A percentile compares a stretch with the other conserved stretches of the same genome.
phyloP scores from a whole-genome alignment of 1,284 basidiomycete species.

The Trametes pubescens region DNA sequence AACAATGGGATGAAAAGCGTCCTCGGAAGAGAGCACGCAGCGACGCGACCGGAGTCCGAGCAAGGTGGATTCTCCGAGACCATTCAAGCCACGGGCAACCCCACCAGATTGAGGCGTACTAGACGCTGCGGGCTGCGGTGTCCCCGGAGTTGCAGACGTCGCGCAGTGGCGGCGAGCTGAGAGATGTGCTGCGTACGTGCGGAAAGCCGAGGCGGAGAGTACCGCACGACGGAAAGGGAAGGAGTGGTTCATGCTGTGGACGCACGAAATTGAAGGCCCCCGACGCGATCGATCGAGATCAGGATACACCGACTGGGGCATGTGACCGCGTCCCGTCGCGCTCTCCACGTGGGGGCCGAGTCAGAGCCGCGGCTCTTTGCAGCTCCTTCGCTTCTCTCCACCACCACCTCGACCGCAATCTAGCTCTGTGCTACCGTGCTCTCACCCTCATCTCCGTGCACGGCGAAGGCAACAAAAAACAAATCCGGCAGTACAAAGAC shows the following conservation, averaged over 20 bases:
- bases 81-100: not conserved
- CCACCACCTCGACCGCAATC: not conserved
- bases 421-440: not conserved
- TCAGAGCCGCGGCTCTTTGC: slow-evolving; percentile 19
- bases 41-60: slow-evolving; percentile 6
- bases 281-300: slow-evolving; percentile 31
- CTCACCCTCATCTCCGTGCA: not conserved
- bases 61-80: slow-evolving; percentile 9
- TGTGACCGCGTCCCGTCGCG: slow-evolving; percentile 27
- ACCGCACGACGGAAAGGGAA: not conserved
- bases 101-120: not conserved
- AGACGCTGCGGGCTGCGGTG: not conserved
- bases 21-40: slow-evolving; percentile 12
- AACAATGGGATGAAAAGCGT: not conserved
- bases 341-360: slow-evolving; percentile 31
- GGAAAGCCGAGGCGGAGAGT: not conserved
- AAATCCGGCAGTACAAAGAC: not conserved
- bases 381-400: slow-evolving; percentile 4
- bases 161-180: not conserved
- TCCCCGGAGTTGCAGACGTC: not conserved
- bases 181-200: not conserved
- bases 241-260: not conserved
- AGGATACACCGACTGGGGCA: slow-evolving; percentile 1
- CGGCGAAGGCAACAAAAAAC: too few relatives aligned
- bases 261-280: not conserved